Base-by-base conservation (phyloP, 2,329 filamentous ascomycete species). In the Talaromyces sp. region DNA sequence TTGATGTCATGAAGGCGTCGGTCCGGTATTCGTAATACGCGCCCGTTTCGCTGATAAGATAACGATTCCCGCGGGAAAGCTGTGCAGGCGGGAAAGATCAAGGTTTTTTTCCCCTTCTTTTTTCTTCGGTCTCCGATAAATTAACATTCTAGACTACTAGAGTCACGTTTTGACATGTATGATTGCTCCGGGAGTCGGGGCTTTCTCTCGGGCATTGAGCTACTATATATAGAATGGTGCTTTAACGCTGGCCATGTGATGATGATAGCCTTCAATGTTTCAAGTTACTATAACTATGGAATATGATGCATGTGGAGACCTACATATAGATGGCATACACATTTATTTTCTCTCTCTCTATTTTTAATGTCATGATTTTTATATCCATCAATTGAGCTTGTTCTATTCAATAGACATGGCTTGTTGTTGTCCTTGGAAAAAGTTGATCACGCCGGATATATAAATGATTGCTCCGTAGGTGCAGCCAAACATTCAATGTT, bases 381-480 rank as follows among this genome's bases (percentile, higher is more conserved):
- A 23, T 23, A 23, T 23, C 23, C 23, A 23, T 23, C 23, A 1
- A 23, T 23, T 23, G 23, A 23, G 1, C 23, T 23, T 23, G 23
- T 23, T 23, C 23, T 23, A 2, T 23, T 23, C 23, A 23, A 23
- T 23, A 23, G 23, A 23, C 23, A 23, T 23, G 23, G 23, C 23
- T 23, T 23, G 23, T 23, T 23, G 23, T 23, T 23, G 23, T 23
- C 23, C 23, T 23, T 96, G 92, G 0, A 85, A 85, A 72, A 97
- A 92, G 73, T 95, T 96, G 69, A 91, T 83, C 0, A 96, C 73
- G 0, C 93, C 93, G 0, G 91, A 89, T 2, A 95, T 78, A 73
- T 91, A 96, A 68, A 96, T 96, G 68, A 96, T 91, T 10, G 92
- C 83, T 4, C 93, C 93, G 76, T 96, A 96, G 33, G 96, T 91